These are phyloP conservation scores for Coniosporium apollinis DNA, from an alignment of 495 filamentous ascomycete genomes.

Conservation along the genomic window DNA sequence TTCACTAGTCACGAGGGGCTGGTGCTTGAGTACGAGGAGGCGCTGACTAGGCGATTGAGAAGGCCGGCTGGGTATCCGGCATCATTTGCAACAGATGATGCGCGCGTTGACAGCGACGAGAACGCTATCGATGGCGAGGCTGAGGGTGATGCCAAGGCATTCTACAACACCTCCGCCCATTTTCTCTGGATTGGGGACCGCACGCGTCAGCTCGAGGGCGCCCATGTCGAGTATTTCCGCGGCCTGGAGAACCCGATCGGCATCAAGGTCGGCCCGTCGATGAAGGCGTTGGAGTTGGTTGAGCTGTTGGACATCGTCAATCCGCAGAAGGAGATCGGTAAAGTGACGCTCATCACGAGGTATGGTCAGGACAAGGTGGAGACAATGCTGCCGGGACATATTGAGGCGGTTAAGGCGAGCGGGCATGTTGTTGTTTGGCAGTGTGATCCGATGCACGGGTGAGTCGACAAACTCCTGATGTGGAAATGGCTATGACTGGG, in stretches of 20 bases:
- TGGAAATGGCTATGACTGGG: neutral
- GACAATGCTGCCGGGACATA: conserved; percentile 59
- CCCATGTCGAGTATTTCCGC: conserved; percentile 93
- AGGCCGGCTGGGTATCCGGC: conserved; percentile 32
- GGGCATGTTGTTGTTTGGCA: conserved; percentile 82
- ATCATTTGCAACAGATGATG: conserved; percentile 4
- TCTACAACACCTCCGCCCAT: conserved; percentile 69
- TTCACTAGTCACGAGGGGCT: conserved; percentile 93
- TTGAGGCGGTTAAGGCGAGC: conserved; percentile 64
- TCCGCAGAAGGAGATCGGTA: conserved; percentile 62
- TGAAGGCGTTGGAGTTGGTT: conserved; percentile 54
- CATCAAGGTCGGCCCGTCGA: conserved; percentile 85
- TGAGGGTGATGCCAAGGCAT: conserved; percentile 49
- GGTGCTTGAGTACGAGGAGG: conserved; percentile 86
- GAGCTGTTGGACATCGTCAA: conserved; percentile 69
- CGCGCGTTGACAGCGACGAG: neutral
- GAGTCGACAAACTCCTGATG: conserved; percentile 7
- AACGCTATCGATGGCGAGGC: conserved; percentile 30
- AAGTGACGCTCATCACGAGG: conserved; percentile 88
- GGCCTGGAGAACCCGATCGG: conserved; percentile 91
- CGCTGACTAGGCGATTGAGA: conserved; percentile 57
- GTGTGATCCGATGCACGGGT: conserved; percentile 97
- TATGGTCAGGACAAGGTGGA: conserved; percentile 68
- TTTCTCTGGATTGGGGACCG: conserved; percentile 98
- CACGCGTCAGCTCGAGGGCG: conserved; percentile 78